A percentile compares a stretch with the other conserved stretches of the same genome.
phyloP scores from a whole-genome alignment of 2,329 filamentous ascomycete species.

The Fusarium sp. region DNA sequence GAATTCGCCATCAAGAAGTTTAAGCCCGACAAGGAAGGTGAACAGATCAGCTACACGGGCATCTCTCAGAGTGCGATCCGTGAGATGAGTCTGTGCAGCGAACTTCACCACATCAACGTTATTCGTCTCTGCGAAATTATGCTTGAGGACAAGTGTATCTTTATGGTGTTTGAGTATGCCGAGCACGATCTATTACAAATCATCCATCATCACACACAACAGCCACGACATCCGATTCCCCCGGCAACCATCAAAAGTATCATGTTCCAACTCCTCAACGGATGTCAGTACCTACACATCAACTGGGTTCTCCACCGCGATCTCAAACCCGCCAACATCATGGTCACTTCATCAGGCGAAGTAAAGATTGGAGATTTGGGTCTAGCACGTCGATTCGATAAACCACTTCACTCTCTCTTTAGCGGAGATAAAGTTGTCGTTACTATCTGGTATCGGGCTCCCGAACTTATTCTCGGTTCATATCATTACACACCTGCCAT shows the following conservation, averaged over 20 bases:
- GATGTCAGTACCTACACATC: slow-evolving; percentile 91
- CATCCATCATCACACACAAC: slow-evolving; percentile 95
- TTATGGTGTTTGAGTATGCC: slow-evolving; percentile 99
- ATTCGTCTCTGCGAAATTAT: slow-evolving; percentile 95
- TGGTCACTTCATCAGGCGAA: slow-evolving; percentile 90
- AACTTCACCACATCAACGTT: slow-evolving; percentile 88
- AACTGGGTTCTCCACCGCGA: slow-evolving; percentile 99
- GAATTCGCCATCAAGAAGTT: slow-evolving; percentile 99
- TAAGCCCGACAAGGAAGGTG: slow-evolving; percentile 98
- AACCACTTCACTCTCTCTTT: slow-evolving; percentile 90
- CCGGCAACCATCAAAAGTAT: slow-evolving; percentile 91
- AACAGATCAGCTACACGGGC: slow-evolving; percentile 92
- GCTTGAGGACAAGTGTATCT: slow-evolving; percentile 98
- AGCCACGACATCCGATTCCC: slow-evolving; percentile 87
- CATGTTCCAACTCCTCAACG: slow-evolving; percentile 94
- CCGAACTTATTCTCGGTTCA: slow-evolving; percentile 89
- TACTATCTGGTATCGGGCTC: slow-evolving; percentile 98
- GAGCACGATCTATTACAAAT: slow-evolving; percentile 98
- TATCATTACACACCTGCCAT: slow-evolving; percentile 98
- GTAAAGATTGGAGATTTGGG: slow-evolving; percentile 97
- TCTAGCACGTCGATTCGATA: slow-evolving; percentile 90
- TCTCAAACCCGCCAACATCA: slow-evolving; percentile 97
- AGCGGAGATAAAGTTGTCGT: slow-evolving; percentile 98
- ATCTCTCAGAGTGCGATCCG: slow-evolving; percentile 97
- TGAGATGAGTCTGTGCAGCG: slow-evolving; percentile 96